phyloP scores from a whole-genome alignment of 2,329 filamentous ascomycete species.

The Fusarium piperis region DNA sequence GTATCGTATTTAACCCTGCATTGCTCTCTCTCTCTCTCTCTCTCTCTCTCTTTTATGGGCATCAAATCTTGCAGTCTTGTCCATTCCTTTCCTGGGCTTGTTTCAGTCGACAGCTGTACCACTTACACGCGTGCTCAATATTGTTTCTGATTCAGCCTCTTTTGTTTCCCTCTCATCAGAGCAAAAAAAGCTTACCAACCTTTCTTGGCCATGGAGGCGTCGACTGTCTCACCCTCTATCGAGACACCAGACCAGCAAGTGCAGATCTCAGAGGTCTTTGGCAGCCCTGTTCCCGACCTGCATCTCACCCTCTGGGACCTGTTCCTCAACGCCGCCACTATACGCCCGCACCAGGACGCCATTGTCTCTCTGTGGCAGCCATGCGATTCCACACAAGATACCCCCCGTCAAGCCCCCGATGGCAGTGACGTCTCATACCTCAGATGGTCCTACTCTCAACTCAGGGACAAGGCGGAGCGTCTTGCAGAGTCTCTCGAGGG shows the following conservation, averaged over 20 bases:
- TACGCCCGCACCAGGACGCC: constrained; percentile 46
- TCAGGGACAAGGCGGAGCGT: constrained; percentile 37
- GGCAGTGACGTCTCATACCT: constrained; percentile 25
- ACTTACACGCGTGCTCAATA: constrained; percentile 29
- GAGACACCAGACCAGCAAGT: constrained; percentile 1
- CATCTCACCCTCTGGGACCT: constrained; percentile 48
- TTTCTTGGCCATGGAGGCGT: constrained; percentile 19
- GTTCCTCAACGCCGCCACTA: constrained; percentile 40
- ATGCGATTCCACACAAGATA: constrained; percentile 10
- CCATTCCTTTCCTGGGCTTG: constrained; percentile 5
- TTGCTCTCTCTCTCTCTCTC: background rate
- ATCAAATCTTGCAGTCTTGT: background rate
- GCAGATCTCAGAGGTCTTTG: constrained; percentile 42
- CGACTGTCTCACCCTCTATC: constrained; percentile 9
- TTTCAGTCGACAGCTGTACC: constrained; percentile 13
- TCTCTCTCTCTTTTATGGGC: constrained; percentile 5
- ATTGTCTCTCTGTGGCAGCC: constrained; percentile 50
- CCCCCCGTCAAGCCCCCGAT: background rate
- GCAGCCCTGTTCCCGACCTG: constrained; percentile 40
- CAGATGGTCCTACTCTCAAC: constrained; percentile 45
- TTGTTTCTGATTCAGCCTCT: constrained; percentile 33
- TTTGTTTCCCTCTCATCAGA: background rate
- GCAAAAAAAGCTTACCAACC: background rate
- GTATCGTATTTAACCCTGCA: constrained; percentile 36
- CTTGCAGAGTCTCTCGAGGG: constrained; percentile 38